Conservation (phyloP, 345 rosid genomes). For the Boechera retrofracta region DNA sequence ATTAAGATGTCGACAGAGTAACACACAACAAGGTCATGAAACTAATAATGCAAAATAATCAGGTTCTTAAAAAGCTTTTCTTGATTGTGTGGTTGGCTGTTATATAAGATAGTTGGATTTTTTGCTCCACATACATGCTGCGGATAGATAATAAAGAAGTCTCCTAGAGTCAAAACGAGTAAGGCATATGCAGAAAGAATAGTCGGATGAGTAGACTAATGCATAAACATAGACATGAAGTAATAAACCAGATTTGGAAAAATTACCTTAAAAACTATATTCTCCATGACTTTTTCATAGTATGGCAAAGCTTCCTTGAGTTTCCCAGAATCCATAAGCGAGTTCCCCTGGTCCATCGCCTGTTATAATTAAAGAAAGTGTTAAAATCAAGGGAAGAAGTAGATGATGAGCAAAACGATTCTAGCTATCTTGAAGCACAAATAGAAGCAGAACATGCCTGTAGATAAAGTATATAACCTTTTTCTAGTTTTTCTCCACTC, state of each 20-base stretch:
- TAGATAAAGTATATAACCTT: neutral
- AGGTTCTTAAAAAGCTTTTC: slow-evolving; percentile 1
- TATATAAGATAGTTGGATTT: neutral
- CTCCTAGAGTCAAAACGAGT: slow-evolving; percentile 2
- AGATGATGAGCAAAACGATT: neutral
- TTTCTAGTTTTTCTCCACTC: slow-evolving; percentile 10
- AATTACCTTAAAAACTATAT: slow-evolving; percentile 72
- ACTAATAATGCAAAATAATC: neutral
- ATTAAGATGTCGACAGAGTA: slow-evolving; percentile 2
- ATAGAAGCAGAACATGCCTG: slow-evolving; percentile 15
- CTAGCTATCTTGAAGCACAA: neutral
- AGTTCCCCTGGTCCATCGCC: slow-evolving; percentile 75
- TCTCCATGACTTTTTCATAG: slow-evolving; percentile 72
- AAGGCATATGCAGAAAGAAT: neutral
- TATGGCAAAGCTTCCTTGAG: slow-evolving; percentile 74
- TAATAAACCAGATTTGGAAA: slow-evolving; percentile 23
- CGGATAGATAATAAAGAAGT: slow-evolving; percentile 20
- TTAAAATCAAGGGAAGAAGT: slow-evolving; percentile 21
- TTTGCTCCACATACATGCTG: slow-evolving; percentile 19
- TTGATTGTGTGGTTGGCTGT: neutral
- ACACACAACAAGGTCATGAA: neutral
- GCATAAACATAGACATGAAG: slow-evolving; percentile 21
- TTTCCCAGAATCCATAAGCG: slow-evolving; percentile 78
- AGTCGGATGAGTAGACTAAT: slow-evolving; percentile 14
- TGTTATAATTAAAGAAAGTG: slow-evolving; percentile 39